Evolutionary conservation across 1,284 basidiomycete species (phyloP), one percentile per base, ranked within the genome.

Genomic region (Cryptococcus hybrid): DNA sequence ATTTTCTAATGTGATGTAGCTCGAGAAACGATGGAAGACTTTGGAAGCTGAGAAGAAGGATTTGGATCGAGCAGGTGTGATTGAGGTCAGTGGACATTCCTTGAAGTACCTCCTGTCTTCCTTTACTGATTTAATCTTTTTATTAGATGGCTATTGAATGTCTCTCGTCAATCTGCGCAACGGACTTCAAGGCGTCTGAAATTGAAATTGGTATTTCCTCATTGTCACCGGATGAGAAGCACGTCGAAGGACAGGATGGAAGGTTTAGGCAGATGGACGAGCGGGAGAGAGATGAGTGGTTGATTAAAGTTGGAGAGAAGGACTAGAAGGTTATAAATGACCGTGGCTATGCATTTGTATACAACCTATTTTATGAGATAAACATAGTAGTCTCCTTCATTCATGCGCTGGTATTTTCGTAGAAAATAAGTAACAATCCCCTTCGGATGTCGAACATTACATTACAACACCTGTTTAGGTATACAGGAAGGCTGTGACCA

Each of bases 11-110:
- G 60, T 62, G 65, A 44, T n/a, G 7, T 71, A 82, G 70, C 82
- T 99, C 56, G 96, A 99, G 81, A 99, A 99, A 82, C 92, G 92
- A 78, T 99, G 93, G 90, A 99, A 99, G 82, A 93, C 93, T 72
- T 82, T 93, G 43, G 87, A 92, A 70, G 84, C 83, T 45, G 67
- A 71, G 85, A 89, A 53, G 58, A 73, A 70, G 48, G 63, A 61
- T 83, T 85, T n/a, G 84, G 92, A 65, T 86, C 92, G 78, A 81
- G 89, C 84, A 4, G 87, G 88, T 60, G 89, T 91, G 30, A 89
- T 95, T 63, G 92, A 94, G 84, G 90, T 67, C 37, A 63, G 62
- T 51, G 55, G 1, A 15, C 53, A 13, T 6, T 5, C 12, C 5
- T 37, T 13, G 13, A 2, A 7, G 34, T 37, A 0, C 3, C 12